Percentiles rank a stretch among this genome's conserved stretches.
Conservation (phyloP, 2,329 filamentous ascomycete genomes). For the Scopulariopsis brevicaulis region DNA sequence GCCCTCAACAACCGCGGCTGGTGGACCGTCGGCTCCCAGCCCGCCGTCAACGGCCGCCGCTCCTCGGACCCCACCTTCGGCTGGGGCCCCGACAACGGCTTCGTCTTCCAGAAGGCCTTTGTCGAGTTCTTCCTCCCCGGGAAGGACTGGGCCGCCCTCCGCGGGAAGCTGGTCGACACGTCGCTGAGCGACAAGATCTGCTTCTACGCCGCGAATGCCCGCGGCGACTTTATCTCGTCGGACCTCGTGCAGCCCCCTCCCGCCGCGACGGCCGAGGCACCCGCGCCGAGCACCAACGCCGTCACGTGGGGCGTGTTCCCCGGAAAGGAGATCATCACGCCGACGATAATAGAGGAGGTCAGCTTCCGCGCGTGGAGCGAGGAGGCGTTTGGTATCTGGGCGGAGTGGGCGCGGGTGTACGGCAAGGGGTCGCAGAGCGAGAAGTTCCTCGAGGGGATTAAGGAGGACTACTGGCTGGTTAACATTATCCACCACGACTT, state of each 20-base stretch:
- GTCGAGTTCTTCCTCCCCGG: constrained; percentile 87
- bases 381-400: constrained; percentile 93
- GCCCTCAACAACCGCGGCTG: constrained; percentile 71
- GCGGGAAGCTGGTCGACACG: constrained; percentile 45
- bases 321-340: constrained; percentile 90
- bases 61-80: constrained; percentile 74
- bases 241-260: constrained; percentile 21
- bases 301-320: constrained; percentile 97
- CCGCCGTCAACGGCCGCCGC: constrained; percentile 75
- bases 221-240: constrained; percentile 68
- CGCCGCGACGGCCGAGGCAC: constrained; percentile 13
- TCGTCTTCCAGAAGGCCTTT: constrained; percentile 97
- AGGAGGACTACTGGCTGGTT: constrained; percentile 72
- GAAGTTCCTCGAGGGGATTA: constrained; percentile 55
- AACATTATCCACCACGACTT: constrained; percentile 81
- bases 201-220: constrained; percentile 76
- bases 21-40: constrained; percentile 96
- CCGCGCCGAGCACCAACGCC: constrained; percentile 62
- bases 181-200: constrained; percentile 58
- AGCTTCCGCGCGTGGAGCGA: constrained; percentile 91
- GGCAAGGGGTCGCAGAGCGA: constrained; percentile 60
- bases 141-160: constrained; percentile 58
- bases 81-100: constrained; percentile 87
- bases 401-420: constrained; percentile 86
- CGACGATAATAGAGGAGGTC: constrained; percentile 92